Evolutionary conservation across 139 green algal genomes (phyloP).

Genomic region (Limnomonas spitsbergensis): DNA sequence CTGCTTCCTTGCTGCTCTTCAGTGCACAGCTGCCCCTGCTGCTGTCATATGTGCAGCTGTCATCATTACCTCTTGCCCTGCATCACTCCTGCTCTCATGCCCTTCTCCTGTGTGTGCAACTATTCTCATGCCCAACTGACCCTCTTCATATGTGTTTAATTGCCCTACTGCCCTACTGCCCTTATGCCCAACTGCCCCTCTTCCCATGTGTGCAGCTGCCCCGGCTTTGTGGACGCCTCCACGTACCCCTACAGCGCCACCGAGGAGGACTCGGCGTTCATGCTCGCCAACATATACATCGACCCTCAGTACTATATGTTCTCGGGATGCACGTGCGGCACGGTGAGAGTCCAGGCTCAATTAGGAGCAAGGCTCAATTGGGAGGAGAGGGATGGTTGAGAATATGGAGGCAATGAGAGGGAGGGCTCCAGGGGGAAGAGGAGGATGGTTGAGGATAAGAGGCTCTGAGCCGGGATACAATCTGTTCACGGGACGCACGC

Average conservation of each 20-base stretch:
- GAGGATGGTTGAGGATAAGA: too few relatives aligned
- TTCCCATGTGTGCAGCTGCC: not conserved
- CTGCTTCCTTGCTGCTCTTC: too few relatives aligned
- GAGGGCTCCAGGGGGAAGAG: too few relatives aligned
- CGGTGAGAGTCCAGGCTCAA: not conserved
- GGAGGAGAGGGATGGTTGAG: not conserved
- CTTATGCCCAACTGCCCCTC: not conserved
- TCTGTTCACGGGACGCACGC: too few relatives aligned
- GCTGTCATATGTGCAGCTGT: not conserved
- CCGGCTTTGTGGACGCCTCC: not conserved
- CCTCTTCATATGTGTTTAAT: too few relatives aligned
- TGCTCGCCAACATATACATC: constrained; percentile 10
- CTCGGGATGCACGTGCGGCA: constrained; percentile 18
- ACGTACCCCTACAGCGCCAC: not conserved
- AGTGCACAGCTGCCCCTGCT: too few relatives aligned
- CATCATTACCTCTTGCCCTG: not conserved
- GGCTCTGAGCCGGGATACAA: too few relatives aligned
- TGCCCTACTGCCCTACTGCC: not conserved
- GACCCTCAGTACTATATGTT: constrained; percentile 43
- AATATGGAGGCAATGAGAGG: too few relatives aligned
- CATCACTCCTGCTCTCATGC: not conserved
- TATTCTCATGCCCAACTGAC: not conserved
- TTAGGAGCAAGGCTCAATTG: not conserved
- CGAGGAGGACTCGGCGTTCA: not conserved
- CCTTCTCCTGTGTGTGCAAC: not conserved